Base-by-base conservation (phyloP, 2,329 filamentous ascomycete species). In the Parafenestella ontariensis region DNA sequence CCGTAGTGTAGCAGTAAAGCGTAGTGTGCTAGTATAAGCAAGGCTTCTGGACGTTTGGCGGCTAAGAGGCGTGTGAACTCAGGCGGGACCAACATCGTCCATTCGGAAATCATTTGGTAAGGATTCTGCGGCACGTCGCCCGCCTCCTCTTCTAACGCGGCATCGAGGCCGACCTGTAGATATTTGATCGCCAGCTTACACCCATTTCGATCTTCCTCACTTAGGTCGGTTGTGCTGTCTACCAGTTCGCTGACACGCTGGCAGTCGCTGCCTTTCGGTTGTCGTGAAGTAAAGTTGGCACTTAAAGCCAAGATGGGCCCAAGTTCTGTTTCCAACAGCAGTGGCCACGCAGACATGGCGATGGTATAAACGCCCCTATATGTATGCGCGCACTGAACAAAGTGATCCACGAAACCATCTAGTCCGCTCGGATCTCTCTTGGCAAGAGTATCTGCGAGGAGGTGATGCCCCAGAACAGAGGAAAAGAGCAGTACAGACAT, bases 1-100 rank as follows among this genome's bases (percentile, higher is more conserved):
- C 59, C 62, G 41, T 64, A 72, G 54, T 82, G 78, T n/a, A 83
- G 67, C 37, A 84, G 60, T 3, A 82, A 75, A 10, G 80, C 81
- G 46, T 82, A 83, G 59, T 83, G 77, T 5, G 79, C 81, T 20
- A 85, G 65, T 6, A 84, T 75, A 10, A 82, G 69, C 21, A 84
- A 67, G 1, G 79, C 79, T 58, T 82, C 80, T 0, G 77, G 75
- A 3, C 68, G 59, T 33, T 71, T 68, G 29, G 64, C 54, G 13
- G 71, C 65, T 7, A 82, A 58, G 46, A 79, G 62, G 7, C 50
- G 59, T 3, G 77, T 71, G 41, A 77, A 80, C 9, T 71, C 66
- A 13, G 59, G 62, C 3, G 68, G 61, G 13, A 78, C 58, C 46
- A 77, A 64, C 17, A 76, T 70, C 1, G 71, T 69, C 77, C 77